Conservation (phyloP, 2,329 filamentous ascomycete genomes). For the Pseudogymnoascus sp. region DNA sequence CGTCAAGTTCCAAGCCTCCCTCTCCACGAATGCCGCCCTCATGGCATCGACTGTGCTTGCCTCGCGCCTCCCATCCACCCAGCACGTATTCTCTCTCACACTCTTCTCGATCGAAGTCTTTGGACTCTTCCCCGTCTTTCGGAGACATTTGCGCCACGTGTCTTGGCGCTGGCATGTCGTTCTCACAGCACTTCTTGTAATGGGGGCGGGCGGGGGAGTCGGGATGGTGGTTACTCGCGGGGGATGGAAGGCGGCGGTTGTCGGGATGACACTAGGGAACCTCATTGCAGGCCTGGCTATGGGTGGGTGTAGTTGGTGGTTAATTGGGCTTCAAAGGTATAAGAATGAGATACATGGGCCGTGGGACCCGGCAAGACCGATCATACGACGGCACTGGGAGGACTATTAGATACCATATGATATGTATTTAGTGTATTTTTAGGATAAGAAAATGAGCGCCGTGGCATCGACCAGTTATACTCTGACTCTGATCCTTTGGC, state of each 20-base stretch:
- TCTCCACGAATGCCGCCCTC: constrained; percentile 90
- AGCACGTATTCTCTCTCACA: constrained; percentile 89
- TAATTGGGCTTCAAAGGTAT: constrained; percentile 94
- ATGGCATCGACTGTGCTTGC: constrained; percentile 96
- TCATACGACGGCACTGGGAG: constrained; percentile 55
- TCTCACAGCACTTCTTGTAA: constrained; percentile 67
- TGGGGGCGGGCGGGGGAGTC: constrained; percentile 71
- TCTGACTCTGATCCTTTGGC: background rate
- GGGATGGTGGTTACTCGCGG: constrained; percentile 48
- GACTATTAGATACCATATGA: constrained; percentile 18
- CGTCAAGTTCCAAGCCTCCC: constrained; percentile 57
- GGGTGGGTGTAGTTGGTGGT: constrained; percentile 95
- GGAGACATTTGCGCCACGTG: constrained; percentile 75
- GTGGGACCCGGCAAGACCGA: constrained; percentile 90
- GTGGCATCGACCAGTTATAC: background rate
- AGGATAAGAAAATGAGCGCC: background rate
- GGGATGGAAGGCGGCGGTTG: constrained; percentile 48
- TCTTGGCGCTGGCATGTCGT: constrained; percentile 74
- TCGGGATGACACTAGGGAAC: constrained; percentile 70
- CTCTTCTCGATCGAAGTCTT: constrained; percentile 97
- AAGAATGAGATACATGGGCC: constrained; percentile 98
- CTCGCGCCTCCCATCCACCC: constrained; percentile 78
- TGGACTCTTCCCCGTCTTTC: constrained; percentile 92
- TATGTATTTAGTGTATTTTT: constrained; percentile 6
- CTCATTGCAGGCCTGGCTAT: constrained; percentile 68